These are phyloP conservation scores for Eucalyptus marginata DNA, from an alignment of 345 rosid genomes.

Conservation along the genomic window DNA sequence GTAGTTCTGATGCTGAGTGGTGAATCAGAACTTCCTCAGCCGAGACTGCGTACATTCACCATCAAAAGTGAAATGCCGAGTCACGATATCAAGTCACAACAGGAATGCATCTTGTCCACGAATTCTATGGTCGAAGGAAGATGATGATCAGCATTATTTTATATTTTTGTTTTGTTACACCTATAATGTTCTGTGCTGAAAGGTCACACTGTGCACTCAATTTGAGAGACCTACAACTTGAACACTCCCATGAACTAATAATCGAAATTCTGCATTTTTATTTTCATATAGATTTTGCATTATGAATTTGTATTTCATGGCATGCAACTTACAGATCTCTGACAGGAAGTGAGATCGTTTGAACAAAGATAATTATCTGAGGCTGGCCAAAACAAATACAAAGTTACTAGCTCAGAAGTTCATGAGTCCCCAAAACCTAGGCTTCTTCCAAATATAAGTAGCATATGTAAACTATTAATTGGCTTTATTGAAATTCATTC, in stretches of 20 bases:
- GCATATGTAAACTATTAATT: not conserved
- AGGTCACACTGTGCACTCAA: not conserved
- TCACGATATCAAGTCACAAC: not conserved
- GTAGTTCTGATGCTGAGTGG: not conserved
- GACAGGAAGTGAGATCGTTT: not conserved
- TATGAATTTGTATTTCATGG: not conserved
- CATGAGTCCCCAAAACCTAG: not conserved
- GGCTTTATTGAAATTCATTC: not conserved
- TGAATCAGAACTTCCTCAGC: not conserved
- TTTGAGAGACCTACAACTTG: not conserved
- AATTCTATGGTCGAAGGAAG: not conserved
- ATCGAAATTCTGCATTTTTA: not conserved
- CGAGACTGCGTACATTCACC: not conserved
- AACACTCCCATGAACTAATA: not conserved
- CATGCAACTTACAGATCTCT: not conserved
- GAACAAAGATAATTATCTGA: not conserved
- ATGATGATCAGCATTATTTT: rapidly evolving
- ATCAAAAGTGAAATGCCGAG: not conserved
- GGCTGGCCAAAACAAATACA: not conserved
- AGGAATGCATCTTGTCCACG: not conserved
- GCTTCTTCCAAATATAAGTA: not conserved
- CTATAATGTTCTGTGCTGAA: not conserved
- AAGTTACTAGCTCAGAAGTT: not conserved
- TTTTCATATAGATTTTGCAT: not conserved
- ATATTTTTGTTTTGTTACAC: not conserved